These are phyloP conservation scores for Puccinia polysora DNA, from an alignment of 1,284 basidiomycete genomes.

Conservation along the genomic window DNA sequence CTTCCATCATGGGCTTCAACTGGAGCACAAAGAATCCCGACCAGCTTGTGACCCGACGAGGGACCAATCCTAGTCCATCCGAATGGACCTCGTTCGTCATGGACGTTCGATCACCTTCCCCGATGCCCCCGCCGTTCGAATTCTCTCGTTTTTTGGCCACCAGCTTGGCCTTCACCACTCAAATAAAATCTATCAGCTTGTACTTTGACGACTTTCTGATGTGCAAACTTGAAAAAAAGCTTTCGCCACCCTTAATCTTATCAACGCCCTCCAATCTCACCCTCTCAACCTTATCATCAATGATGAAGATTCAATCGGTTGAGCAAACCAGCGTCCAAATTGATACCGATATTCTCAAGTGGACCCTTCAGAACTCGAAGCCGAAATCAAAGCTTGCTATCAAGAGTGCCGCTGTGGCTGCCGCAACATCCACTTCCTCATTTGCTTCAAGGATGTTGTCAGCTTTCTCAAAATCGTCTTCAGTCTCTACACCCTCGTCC, in stretches of 20 bases:
- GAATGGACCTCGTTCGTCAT: slow-evolving; percentile 87
- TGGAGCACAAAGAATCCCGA: slow-evolving; percentile 71
- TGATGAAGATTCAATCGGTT: slow-evolving; percentile 67
- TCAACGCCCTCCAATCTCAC: slow-evolving; percentile 60
- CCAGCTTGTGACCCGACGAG: slow-evolving; percentile 60
- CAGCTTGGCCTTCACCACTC: slow-evolving; percentile 88
- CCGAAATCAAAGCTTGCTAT: slow-evolving; percentile 47
- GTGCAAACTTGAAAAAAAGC: slow-evolving; percentile 67
- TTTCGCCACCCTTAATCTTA: slow-evolving; percentile 61
- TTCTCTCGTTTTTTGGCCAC: slow-evolving; percentile 85
- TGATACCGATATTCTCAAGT: slow-evolving; percentile 51
- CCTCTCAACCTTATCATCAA: slow-evolving; percentile 55
- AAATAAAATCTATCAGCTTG: slow-evolving; percentile 70
- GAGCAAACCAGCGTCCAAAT: slow-evolving; percentile 54
- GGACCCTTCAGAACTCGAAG: slow-evolving; percentile 51
- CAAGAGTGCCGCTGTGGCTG: slow-evolving; percentile 51
- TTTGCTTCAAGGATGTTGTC: slow-evolving; percentile 70
- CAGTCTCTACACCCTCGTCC: slow-evolving; percentile 49
- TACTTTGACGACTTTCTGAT: slow-evolving; percentile 74
- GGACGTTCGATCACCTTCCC: slow-evolving; percentile 73
- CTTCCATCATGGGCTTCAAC: slow-evolving; percentile 74
- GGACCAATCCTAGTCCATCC: slow-evolving; percentile 43
- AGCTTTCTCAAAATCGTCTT: slow-evolving; percentile 54
- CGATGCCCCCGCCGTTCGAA: slow-evolving; percentile 77
- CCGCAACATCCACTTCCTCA: slow-evolving; percentile 58